These are phyloP conservation scores for Hyphopichia burtonii DNA, from an alignment of 1,139 yeast species.

Conservation along the genomic window DNA sequence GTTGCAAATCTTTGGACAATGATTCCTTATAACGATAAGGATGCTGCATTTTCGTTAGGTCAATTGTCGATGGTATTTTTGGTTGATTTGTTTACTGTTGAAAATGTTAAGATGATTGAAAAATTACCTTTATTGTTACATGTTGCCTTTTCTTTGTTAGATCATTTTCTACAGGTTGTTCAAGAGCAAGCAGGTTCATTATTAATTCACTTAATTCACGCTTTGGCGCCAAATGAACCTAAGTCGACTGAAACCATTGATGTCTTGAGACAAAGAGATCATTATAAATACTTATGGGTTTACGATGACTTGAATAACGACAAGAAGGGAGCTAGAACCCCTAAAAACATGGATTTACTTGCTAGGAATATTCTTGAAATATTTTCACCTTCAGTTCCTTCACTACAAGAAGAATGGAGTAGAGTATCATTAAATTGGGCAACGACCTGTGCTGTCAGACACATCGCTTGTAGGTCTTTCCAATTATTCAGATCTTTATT, in stretches of 20 bases:
- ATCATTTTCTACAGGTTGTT: constrained; percentile 80
- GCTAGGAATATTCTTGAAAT: constrained; percentile 64
- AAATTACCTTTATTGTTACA: constrained; percentile 81
- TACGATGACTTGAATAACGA: constrained; percentile 83
- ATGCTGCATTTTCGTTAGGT: constrained; percentile 80
- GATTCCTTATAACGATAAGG: constrained; percentile 61
- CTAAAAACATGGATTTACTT: constrained; percentile 80
- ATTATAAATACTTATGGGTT: constrained; percentile 58
- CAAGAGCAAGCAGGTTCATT: constrained; percentile 83
- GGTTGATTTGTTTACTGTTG: constrained; percentile 72
- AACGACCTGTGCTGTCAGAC: constrained; percentile 95
- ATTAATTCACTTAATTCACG: constrained; percentile 70
- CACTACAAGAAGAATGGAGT: constrained; percentile 80
- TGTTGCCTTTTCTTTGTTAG: constrained; percentile 73
- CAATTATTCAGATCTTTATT: constrained; percentile 85
- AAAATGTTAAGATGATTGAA: constrained; percentile 52
- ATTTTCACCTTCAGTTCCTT: constrained; percentile 48
- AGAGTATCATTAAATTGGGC: constrained; percentile 88
- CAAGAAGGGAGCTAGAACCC: constrained; percentile 81
- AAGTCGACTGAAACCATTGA: constrained; percentile 54
- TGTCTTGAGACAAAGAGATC: constrained; percentile 49
- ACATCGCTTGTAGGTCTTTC: constrained; percentile 93
- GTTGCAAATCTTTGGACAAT: constrained; percentile 67
- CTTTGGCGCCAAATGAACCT: constrained; percentile 56
- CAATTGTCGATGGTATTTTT: constrained; percentile 83